Conservation (phyloP, 306 rosid species). For the Nissolia schottii region DNA sequence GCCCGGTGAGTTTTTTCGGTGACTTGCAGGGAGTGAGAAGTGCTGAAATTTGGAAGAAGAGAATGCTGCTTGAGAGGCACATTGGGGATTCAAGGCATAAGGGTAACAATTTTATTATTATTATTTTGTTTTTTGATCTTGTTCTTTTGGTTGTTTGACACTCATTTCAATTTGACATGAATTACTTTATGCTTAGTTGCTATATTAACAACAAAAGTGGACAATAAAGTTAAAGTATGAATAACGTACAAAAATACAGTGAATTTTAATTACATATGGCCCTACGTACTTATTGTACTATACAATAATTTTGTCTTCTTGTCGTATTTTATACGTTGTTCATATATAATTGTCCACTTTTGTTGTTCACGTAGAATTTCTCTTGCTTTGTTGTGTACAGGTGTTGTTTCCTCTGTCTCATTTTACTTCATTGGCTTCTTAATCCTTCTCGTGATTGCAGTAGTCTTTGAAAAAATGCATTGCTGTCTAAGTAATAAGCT, state of each 20-base stretch:
- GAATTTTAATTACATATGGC: too few relatives aligned
- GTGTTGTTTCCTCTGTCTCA: background rate
- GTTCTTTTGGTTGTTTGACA: background rate
- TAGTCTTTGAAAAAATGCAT: background rate
- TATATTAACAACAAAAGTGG: too few relatives aligned
- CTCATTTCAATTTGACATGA: background rate
- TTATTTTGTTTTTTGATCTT: background rate
- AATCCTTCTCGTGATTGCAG: background rate
- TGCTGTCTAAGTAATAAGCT: background rate
- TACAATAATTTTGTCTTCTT: too few relatives aligned
- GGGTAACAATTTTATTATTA: constrained; percentile 8
- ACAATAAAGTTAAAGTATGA: too few relatives aligned
- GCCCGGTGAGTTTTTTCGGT: background rate
- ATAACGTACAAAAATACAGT: too few relatives aligned
- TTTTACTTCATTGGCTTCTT: background rate
- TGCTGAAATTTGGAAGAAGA: background rate
- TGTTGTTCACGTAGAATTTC: too few relatives aligned
- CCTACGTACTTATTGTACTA: too few relatives aligned
- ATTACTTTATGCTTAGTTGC: too few relatives aligned
- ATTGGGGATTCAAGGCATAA: background rate
- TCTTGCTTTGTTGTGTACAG: too few relatives aligned
- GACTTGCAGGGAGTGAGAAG: background rate
- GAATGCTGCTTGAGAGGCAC: background rate
- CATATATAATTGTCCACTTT: too few relatives aligned
- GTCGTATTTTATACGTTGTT: too few relatives aligned